These are phyloP conservation scores for Croton setiger DNA, from an alignment of 441 rosid genomes.

Conservation along the genomic window DNA sequence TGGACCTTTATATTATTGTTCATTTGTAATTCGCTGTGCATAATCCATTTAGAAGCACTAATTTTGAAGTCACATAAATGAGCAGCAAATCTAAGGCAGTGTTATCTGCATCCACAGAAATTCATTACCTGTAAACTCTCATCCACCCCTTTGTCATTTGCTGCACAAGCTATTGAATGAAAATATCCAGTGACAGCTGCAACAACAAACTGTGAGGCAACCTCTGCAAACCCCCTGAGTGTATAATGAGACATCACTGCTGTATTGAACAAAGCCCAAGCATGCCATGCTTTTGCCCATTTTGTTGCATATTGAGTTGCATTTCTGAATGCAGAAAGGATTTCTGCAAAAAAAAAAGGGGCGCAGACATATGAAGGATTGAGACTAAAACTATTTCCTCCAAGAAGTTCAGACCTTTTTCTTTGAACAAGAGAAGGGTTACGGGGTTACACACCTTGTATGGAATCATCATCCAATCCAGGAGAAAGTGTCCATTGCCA, in stretches of 20 bases:
- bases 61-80: background rate
- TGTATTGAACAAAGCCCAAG: conserved; percentile 98
- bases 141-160: conserved; percentile 96
- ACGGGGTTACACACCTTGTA: conserved; percentile 55
- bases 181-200: conserved; percentile 98
- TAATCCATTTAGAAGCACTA: background rate
- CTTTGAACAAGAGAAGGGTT: background rate
- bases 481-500: conserved; percentile 97
- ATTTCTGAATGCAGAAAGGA: conserved; percentile 67
- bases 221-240: conserved; percentile 49
- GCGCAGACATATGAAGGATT: background rate
- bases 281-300: conserved; percentile 99
- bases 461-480: conserved; percentile 86
- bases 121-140: conserved; percentile 92
- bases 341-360: conserved; percentile 48
- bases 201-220: conserved; percentile 85
- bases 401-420: too few relatives aligned
- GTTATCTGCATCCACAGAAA: background rate
- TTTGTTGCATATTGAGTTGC: conserved; percentile 83
- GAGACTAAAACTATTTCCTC: background rate
- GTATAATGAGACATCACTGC: conserved; percentile 98
- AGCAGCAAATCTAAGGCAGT: too few relatives aligned
- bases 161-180: conserved; percentile 96
- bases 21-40: background rate
- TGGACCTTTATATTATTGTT: background rate